These are phyloP conservation scores for Apophysomyces elegans DNA, from an alignment of 371 early-diverging fungal genomes.

Conservation along the genomic window DNA sequence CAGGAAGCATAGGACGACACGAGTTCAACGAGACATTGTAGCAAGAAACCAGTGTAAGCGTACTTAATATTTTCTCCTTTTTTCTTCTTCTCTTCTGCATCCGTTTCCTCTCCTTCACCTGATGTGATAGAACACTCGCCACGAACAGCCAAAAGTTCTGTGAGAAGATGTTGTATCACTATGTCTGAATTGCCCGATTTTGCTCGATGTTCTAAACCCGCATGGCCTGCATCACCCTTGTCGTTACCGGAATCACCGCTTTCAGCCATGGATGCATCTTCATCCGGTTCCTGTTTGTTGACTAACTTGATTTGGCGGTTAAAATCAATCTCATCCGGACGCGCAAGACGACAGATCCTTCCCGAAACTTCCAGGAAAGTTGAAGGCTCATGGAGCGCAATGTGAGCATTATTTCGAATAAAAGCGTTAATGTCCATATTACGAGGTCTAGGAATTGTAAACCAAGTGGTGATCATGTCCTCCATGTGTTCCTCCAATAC, in stretches of 20 bases:
- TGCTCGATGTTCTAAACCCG: background rate
- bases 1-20: slow-evolving; percentile 84
- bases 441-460: slow-evolving; percentile 71
- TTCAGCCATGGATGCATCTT: slow-evolving; percentile 18
- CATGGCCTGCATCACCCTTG: background rate
- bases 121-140: slow-evolving; percentile 20
- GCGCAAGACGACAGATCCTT: slow-evolving; percentile 68
- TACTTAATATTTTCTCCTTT: slow-evolving; percentile 39
- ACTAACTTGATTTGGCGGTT: slow-evolving; percentile 57
- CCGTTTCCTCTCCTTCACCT: slow-evolving; percentile 17
- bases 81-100: slow-evolving; percentile 34
- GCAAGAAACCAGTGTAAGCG: slow-evolving; percentile 80
- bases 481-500: slow-evolving; percentile 78
- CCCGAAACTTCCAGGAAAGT: slow-evolving; percentile 71
- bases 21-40: slow-evolving; percentile 88
- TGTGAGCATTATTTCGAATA: slow-evolving; percentile 71
- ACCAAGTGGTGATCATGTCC: slow-evolving; percentile 75
- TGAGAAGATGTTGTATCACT: slow-evolving; percentile 42
- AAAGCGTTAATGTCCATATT: slow-evolving; percentile 74
- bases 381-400: slow-evolving; percentile 76
- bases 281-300: slow-evolving; percentile 26
- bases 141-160: slow-evolving; percentile 41
- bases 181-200: slow-evolving; percentile 31
- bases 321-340: slow-evolving; percentile 61
- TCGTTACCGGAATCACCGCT: background rate